Percentiles rank a stretch among this genome's conserved stretches.
Conservation (phyloP, 768 basidiomycete genomes). For the Candolleomyces eurysporus region DNA sequence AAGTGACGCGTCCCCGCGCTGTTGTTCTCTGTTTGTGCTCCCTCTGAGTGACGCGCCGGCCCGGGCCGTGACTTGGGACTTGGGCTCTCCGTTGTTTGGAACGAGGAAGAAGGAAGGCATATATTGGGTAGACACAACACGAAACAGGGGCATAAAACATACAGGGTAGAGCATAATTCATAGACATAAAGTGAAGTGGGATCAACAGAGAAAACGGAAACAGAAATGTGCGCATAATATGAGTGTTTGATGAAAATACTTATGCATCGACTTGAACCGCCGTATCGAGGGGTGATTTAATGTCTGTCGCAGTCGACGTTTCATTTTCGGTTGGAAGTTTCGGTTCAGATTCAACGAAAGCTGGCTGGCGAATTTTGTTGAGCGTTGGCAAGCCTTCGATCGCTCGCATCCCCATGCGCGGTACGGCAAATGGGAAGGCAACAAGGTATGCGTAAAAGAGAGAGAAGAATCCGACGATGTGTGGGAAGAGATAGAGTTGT, state of each 20-base stretch:
- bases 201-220: constrained; percentile 28
- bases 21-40: constrained; percentile 41
- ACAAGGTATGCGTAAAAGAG: constrained; percentile 48
- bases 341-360: background rate
- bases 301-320: no score
- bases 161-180: constrained; percentile 25
- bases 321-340: no score
- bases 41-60: constrained; percentile 24
- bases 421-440: constrained; percentile 48
- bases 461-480: constrained; percentile 42
- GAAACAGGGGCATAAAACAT: constrained; percentile 15
- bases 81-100: background rate
- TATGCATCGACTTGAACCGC: no score
- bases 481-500: constrained; percentile 33
- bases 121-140: background rate
- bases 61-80: background rate
- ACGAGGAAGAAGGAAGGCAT: constrained; percentile 19
- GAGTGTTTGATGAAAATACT: background rate
- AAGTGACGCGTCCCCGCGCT: constrained; percentile 66
- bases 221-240: constrained; percentile 4
- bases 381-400: background rate
- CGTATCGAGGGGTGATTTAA: no score
- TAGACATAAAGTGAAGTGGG: constrained; percentile 24
- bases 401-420: background rate
- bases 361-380: background rate